phyloP scores from a whole-genome alignment of 352 stramenopile species.

The Globisporangium carolinianum region DNA sequence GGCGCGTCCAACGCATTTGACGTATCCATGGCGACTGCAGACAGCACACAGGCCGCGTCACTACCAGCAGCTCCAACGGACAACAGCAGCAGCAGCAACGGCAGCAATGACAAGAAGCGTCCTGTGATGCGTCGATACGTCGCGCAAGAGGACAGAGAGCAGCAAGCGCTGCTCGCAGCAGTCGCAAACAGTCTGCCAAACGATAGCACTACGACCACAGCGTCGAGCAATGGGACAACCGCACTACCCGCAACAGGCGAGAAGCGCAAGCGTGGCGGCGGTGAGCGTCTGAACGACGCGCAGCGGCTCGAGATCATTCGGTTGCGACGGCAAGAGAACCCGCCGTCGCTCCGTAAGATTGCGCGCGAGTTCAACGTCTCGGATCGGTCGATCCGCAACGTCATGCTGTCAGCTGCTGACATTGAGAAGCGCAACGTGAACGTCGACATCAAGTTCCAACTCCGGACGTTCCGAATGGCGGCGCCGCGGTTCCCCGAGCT shows the following conservation, averaged over 20 bases:
- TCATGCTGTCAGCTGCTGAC: constrained; percentile 7
- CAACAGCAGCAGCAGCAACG: background rate
- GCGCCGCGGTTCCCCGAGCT: constrained; percentile 9
- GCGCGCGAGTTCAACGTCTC: constrained; percentile 13
- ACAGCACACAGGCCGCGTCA: background rate
- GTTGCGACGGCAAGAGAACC: constrained; percentile 8
- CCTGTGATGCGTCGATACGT: constrained; percentile 11
- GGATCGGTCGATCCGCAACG: constrained; percentile 14
- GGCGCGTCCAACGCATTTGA: too few species aligned
- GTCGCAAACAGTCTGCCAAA: too few species aligned
- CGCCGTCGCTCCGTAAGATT: constrained; percentile 13
- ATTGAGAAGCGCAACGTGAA: constrained; percentile 14
- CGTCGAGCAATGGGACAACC: too few species aligned
- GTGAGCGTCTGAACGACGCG: constrained; percentile 12
- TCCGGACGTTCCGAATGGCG: constrained; percentile 10
- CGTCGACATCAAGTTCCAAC: constrained; percentile 7
- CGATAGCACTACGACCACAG: too few species aligned
- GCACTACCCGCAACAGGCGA: background rate
- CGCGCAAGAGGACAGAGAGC: constrained; percentile 9
- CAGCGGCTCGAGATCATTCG: constrained; percentile 16
- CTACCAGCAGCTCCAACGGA: background rate
- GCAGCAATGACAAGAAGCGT: constrained; percentile 8
- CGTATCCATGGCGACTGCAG: too few species aligned
- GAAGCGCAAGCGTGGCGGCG: constrained; percentile 12
- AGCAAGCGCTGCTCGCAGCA: background rate